Base-by-base conservation (phyloP, 768 basidiomycete species). In the Phlebiopsis gigantea region DNA sequence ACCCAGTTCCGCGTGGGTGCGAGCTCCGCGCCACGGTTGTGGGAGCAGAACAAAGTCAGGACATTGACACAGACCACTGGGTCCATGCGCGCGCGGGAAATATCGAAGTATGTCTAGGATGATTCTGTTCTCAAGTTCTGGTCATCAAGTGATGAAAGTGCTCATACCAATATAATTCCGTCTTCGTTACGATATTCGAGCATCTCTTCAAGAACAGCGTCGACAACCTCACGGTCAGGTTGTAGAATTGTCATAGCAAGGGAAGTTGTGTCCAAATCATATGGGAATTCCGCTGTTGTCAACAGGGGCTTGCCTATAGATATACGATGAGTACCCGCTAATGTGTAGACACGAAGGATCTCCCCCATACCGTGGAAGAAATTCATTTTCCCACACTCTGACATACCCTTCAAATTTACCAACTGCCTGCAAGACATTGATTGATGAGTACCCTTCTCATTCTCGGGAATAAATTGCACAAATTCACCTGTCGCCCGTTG, bases 181-280 rank as follows among this genome's bases (percentile, higher is more conserved):
- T 83, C 80, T 12, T 67, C 59, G 53, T 78, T 74, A 5, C 73
- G 61, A 56, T 78, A 78, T 34, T 73, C 65, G 1, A 83, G 71
- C 75, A 83, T 83, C 53, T 83, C 79, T 59, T 82, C 75, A 74
- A 84, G 77, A 10, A 83, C 71, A 2, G 74, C 71, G 39, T 69
- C 63, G 2, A 71, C 71, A 12, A 73, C 62, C 9, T 64, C 66
- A 28, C 68, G 65, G 44, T 64, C 60, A 14, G 54, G 68, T 56
- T 62, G 49, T 29, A 72, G 67, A 31, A 81, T 70, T 3, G 75
- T 79, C 25, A 81, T 67, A 15, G 68, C 81, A 14, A 83, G 49
- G 10, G 82, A 79, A 0, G 82, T 83, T 0, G 82, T 83, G 57
- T 83, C 82, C 22, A 81, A 66, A 65, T 85, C 83, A 53, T 68